Conservation (phyloP, 441 rosid genomes). For the Francoa sonchifolia region DNA sequence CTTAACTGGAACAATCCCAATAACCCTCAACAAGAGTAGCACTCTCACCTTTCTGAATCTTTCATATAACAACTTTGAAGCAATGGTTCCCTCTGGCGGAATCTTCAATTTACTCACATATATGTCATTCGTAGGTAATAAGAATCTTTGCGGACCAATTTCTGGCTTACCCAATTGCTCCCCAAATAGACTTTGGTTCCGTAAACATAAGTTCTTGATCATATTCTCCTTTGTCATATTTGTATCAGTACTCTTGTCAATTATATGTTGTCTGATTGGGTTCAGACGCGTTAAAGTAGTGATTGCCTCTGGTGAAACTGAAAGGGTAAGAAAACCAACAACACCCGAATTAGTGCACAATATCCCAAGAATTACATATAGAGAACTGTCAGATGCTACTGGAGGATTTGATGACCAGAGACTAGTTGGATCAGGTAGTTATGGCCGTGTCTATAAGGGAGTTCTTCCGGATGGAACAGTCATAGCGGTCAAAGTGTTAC, state of each 20-base stretch:
- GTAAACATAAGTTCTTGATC: conserved; percentile 13
- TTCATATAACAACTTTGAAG: conserved; percentile 22
- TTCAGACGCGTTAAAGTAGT: conserved; percentile 15
- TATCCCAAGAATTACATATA: conserved; percentile 44
- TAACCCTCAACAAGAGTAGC: conserved; percentile 16
- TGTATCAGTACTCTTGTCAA: conserved; percentile 14
- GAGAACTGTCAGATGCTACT: conserved; percentile 24
- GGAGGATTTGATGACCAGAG: conserved; percentile 19
- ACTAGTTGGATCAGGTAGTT: conserved; percentile 28
- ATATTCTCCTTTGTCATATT: conserved; percentile 14
- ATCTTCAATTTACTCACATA: conserved; percentile 17
- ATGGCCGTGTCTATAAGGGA: conserved; percentile 26
- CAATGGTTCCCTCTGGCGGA: conserved; percentile 24
- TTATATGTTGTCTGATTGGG: conserved; percentile 18
- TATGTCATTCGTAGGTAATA: conserved; percentile 23
- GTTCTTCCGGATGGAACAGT: conserved; percentile 21
- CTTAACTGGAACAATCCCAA: conserved; percentile 22
- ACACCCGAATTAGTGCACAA: conserved; percentile 13
- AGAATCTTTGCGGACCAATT: conserved; percentile 20
- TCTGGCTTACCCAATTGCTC: conserved; percentile 13
- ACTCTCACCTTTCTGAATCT: conserved; percentile 23
- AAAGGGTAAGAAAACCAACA: neutral
- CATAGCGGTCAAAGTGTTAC: conserved; percentile 28
- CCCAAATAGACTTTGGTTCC: conserved; percentile 14
- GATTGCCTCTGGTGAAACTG: conserved; percentile 16